These are phyloP conservation scores for Dianthus caryophyllus DNA, from an alignment of 148 eudicot species.

Conservation along the genomic window DNA sequence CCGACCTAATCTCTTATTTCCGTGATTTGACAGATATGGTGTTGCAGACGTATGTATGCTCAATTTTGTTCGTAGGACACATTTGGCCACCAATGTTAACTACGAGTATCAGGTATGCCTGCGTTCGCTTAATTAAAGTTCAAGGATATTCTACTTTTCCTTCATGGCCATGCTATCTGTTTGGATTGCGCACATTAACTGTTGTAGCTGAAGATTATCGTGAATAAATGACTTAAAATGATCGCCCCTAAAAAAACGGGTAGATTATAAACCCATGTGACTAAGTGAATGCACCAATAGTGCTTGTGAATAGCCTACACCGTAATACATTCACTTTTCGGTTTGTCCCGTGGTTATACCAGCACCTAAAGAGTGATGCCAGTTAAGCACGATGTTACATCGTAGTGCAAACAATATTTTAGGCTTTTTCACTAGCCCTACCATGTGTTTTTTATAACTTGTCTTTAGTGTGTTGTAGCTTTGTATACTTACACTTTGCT, in stretches of 20 bases:
- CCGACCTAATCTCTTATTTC: neutral
- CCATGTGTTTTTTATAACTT: neutral
- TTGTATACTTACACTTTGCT: neutral
- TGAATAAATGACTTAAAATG: neutral
- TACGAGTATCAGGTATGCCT: neutral
- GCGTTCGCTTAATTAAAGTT: neutral
- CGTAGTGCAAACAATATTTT: neutral
- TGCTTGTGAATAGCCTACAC: too few relatives aligned
- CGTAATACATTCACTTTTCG: too few relatives aligned
- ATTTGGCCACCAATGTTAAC: neutral
- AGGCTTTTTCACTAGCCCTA: neutral
- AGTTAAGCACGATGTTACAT: neutral
- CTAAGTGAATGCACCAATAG: too few relatives aligned
- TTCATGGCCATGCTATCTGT: conserved; percentile 1
- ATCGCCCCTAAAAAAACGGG: neutral
- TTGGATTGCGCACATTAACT: conserved; percentile 1
- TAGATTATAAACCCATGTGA: too few relatives aligned
- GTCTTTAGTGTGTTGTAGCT: neutral
- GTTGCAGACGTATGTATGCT: neutral
- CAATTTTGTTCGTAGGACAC: neutral
- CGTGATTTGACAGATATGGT: neutral
- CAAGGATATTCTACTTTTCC: neutral
- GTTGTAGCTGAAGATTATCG: neutral
- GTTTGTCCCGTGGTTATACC: too few relatives aligned
- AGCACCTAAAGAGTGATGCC: neutral